phyloP scores from a whole-genome alignment of 2,329 filamentous ascomycete genomes.

The Claviceps spartinae region DNA sequence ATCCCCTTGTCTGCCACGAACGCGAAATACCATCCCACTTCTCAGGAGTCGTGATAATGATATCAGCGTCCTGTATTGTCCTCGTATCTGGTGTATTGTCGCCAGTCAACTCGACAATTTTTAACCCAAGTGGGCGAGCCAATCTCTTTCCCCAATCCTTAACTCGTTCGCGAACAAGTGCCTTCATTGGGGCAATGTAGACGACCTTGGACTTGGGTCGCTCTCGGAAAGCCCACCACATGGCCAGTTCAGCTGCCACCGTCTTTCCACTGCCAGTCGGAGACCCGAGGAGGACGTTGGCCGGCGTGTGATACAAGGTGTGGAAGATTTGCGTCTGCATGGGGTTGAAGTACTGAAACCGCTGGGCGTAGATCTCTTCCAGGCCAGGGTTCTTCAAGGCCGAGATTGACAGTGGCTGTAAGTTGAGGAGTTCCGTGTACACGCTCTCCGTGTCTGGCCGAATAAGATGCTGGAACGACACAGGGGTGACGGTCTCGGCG shows the following conservation, averaged over 20 bases:
- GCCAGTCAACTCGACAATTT: slow-evolving; percentile 85
- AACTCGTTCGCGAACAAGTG: slow-evolving; percentile 87
- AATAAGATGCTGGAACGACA: slow-evolving; percentile 96
- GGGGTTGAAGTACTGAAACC: slow-evolving; percentile 95
- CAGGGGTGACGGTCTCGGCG: slow-evolving; percentile 85
- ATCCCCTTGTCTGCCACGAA: slow-evolving; percentile 95
- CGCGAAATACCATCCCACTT: slow-evolving; percentile 99
- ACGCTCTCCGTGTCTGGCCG: slow-evolving; percentile 94
- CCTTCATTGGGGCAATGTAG: slow-evolving; percentile 99
- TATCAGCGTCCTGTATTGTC: slow-evolving; percentile 88
- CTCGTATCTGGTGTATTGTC: slow-evolving; percentile 96
- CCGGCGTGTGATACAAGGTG: slow-evolving; percentile 79
- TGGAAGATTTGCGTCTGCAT: slow-evolving; percentile 99
- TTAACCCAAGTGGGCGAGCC: slow-evolving; percentile 69
- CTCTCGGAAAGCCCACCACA: slow-evolving; percentile 99
- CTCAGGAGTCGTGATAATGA: slow-evolving; percentile 98
- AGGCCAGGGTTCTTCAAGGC: slow-evolving; percentile 77
- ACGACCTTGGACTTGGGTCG: slow-evolving; percentile 93
- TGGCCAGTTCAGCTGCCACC: slow-evolving; percentile 85
- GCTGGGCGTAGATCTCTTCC: slow-evolving; percentile 75
- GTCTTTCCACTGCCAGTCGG: slow-evolving; percentile 97
- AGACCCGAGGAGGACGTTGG: slow-evolving; percentile 87
- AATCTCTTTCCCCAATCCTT: slow-evolving; percentile 85
- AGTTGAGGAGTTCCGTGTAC: slow-evolving; percentile 83
- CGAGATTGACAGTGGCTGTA: slow-evolving; percentile 77